Evolutionary conservation across 768 basidiomycete genomes (phyloP).

Genomic region (Amanita phalloides): DNA sequence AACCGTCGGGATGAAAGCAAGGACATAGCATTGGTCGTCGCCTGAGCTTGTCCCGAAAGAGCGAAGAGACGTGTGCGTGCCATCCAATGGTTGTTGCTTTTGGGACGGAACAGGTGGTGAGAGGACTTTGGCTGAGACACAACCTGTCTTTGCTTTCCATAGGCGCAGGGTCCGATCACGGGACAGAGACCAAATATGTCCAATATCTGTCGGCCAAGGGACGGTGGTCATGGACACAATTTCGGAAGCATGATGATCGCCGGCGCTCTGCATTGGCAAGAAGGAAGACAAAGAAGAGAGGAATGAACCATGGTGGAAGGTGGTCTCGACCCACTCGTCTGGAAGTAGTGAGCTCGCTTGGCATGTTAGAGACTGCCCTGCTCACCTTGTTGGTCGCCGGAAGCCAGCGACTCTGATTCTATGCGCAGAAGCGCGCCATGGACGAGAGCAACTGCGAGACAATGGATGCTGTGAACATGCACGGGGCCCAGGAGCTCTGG

Average conservation of each 20-base stretch:
- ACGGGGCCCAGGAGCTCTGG: slow-evolving; percentile 36
- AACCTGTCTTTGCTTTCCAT: slow-evolving; percentile 73
- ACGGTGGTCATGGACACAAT: slow-evolving; percentile 65
- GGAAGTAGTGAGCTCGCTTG: slow-evolving; percentile 6
- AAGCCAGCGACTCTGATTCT: slow-evolving; percentile 49
- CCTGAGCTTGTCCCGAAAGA: slow-evolving; percentile 40
- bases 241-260: slow-evolving; percentile 37
- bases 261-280: slow-evolving; percentile 40
- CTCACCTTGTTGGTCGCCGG: slow-evolving; percentile 51
- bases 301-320: slow-evolving; percentile 57
- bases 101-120: slow-evolving; percentile 24
- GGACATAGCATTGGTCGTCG: slow-evolving; percentile 46
- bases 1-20: slow-evolving; percentile 66
- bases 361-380: slow-evolving; percentile 6
- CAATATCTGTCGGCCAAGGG: slow-evolving; percentile 67
- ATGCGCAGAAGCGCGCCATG: slow-evolving; percentile 60
- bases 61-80: slow-evolving; percentile 54
- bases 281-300: slow-evolving; percentile 58
- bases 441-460: slow-evolving; percentile 48
- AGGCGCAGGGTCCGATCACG: slow-evolving; percentile 76
- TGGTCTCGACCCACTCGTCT: slow-evolving; percentile 67
- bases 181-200: slow-evolving; percentile 75
- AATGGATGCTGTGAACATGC: slow-evolving; percentile 60
- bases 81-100: slow-evolving; percentile 41
- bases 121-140: slow-evolving; percentile 53